Conservation (phyloP, 371 early-diverging fungal species). For the Haplosporangium sp. region DNA sequence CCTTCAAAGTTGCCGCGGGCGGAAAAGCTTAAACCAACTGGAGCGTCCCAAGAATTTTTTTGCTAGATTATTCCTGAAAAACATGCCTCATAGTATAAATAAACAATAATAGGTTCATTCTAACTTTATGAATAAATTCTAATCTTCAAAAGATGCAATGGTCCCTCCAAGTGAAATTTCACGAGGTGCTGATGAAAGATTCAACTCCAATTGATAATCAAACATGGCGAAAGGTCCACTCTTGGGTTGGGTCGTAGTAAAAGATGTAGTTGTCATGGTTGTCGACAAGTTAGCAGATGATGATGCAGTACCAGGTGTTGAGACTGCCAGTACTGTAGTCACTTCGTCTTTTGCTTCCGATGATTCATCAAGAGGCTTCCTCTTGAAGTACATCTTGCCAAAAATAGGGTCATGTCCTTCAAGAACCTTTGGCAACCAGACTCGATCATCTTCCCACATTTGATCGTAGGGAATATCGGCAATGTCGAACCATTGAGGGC, state of each 20-base stretch:
- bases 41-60: neutral
- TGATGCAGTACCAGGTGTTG: neutral
- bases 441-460: constrained; percentile 70
- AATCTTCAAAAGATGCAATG: constrained; percentile 42
- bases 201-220: constrained; percentile 18
- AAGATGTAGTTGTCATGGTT: constrained; percentile 32
- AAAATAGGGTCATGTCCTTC: constrained; percentile 47
- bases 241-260: constrained; percentile 31
- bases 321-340: neutral
- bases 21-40: constrained; percentile 20
- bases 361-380: constrained; percentile 22
- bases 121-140: neutral
- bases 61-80: neutral
- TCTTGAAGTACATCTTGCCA: constrained; percentile 41
- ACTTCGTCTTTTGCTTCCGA: neutral
- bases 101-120: no score
- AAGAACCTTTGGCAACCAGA: constrained; percentile 62
- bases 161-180: constrained; percentile 38
- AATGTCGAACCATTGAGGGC: constrained; percentile 69
- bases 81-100: neutral
- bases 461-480: constrained; percentile 61
- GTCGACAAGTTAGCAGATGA: constrained; percentile 8
- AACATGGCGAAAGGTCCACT: constrained; percentile 40
- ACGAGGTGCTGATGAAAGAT: constrained; percentile 12
- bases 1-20: constrained; percentile 26